Evolutionary conservation across 805 yeast genomes (phyloP).

Genomic region (Barnettozyma pratensis): DNA sequence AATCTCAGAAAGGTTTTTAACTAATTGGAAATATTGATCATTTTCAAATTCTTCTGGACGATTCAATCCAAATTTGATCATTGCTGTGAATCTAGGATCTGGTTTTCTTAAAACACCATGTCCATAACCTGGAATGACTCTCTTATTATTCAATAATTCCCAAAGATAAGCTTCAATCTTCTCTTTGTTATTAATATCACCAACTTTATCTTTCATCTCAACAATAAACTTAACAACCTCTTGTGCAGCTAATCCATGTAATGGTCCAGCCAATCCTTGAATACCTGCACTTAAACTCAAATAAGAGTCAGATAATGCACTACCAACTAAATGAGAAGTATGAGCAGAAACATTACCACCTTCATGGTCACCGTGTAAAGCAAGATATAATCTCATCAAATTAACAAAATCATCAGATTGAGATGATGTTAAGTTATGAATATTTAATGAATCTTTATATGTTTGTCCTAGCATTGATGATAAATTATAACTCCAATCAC

Average conservation of each 20-base stretch:
- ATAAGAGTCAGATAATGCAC: constrained; percentile 74
- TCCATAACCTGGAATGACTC: constrained; percentile 86
- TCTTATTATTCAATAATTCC: constrained; percentile 63
- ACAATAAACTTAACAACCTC: constrained; percentile 74
- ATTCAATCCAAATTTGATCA: constrained; percentile 58
- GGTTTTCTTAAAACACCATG: constrained; percentile 83
- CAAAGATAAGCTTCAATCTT: constrained; percentile 65
- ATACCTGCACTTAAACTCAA: constrained; percentile 74
- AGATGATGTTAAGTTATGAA: constrained; percentile 25
- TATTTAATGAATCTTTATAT: constrained; percentile 29
- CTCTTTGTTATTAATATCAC: constrained; percentile 27
- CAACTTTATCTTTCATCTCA: constrained; percentile 49
- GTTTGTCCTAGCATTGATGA: constrained; percentile 60
- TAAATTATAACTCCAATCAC: constrained; percentile 72
- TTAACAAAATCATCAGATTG: constrained; percentile 58
- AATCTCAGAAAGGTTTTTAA: constrained; percentile 56
- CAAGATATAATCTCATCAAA: constrained; percentile 65
- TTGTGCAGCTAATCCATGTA: constrained; percentile 83
- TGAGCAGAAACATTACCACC: constrained; percentile 85
- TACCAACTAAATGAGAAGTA: constrained; percentile 77
- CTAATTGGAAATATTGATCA: constrained; percentile 63
- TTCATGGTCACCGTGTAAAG: constrained; percentile 77
- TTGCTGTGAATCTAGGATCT: constrained; percentile 76
- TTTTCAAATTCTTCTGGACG: constrained; percentile 46
- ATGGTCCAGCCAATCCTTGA: constrained; percentile 81